Evolutionary conservation across 768 basidiomycete genomes (phyloP), one percentile per base, ranked within the genome.

Genomic region (Tricholoma sp.): DNA sequence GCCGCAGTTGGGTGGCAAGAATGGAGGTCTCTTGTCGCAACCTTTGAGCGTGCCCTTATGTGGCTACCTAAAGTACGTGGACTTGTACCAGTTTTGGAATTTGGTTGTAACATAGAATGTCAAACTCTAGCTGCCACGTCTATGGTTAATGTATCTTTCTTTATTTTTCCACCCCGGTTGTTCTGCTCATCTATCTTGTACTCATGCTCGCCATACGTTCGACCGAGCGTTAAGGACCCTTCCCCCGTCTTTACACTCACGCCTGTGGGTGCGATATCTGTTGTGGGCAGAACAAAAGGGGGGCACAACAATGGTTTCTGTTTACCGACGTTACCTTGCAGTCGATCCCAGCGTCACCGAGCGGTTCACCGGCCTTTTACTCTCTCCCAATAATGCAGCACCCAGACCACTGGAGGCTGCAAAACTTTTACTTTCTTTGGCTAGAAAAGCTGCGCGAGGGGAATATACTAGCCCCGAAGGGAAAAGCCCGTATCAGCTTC

Each of bases 121-220:
- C 29, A 29, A 34, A 54, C 21, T 34, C 32, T 62, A 98, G 94
- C 80, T 98, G 66, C 97, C 97, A 2, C 84, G 91, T 45, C 69
- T 98, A 68, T 99, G 97, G 97, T 73, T 97, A 47, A 85, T 94
- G 76, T 98, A 98, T 72, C 77, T 93, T 50, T 89, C 91, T 55
- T 78, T 97, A 54, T 91, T 98, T 72, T 82, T 83, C 61, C 97
- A 99, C 67, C 91, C 93, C 1, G 76, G 82, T 52, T 98, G 95
- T 68, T 96, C 97, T 3, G 76, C 95, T 4, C 68, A 82, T 21
- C 77, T 98, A 56, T 87, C 90, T 14, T 79, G 91, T 67, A 91
- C 94, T 0, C 96, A 98, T 73, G 95, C 94, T 16, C 85, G 97
- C 19, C 82, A 88, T 59, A 97, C 95, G 1, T 98, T 89, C 69